phyloP scores from a whole-genome alignment of 768 basidiomycete species.

The Podaxis mareebaensis region DNA sequence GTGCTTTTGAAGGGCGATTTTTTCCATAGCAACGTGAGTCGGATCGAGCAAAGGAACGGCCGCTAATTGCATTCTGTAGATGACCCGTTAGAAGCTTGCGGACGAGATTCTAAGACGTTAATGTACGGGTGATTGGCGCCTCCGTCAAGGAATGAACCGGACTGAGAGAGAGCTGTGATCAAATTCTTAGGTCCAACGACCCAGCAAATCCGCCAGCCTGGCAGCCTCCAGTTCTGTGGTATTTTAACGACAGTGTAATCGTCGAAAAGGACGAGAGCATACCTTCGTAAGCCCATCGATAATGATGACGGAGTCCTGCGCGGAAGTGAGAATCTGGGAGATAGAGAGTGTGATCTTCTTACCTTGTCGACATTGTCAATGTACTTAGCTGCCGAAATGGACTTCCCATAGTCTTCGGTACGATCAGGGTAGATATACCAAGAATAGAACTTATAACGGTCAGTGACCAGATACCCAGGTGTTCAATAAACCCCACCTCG shows the following conservation, averaged over 20 bases:
- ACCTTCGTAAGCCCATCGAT: constrained; percentile 95
- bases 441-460: constrained; percentile 74
- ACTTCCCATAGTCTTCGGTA: constrained; percentile 71
- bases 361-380: constrained; percentile 85
- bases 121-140: constrained; percentile 91
- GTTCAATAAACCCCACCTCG: constrained; percentile 48
- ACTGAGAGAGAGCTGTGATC: constrained; percentile 88
- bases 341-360: constrained; percentile 17
- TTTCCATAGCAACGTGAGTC: constrained; percentile 66
- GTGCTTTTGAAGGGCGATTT: constrained; percentile 82
- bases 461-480: background rate
- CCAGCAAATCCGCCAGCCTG: constrained; percentile 95
- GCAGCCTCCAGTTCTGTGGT: constrained; percentile 88
- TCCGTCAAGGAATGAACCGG: constrained; percentile 91
- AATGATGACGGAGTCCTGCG: constrained; percentile 77
- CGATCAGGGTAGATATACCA: constrained; percentile 93
- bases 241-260: background rate
- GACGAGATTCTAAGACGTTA: background rate
- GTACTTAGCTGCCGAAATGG: constrained; percentile 80
- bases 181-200: constrained; percentile 90
- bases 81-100: background rate
- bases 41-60: constrained; percentile 84
- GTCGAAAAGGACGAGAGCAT: background rate
- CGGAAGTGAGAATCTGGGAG: background rate
- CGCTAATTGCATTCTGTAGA: constrained; percentile 75